Percentiles rank a stretch among this genome's conserved stretches.
Evolutionary conservation across 78 protist genomes (phyloP).

Genomic region (Dictyostelium intermedium): DNA sequence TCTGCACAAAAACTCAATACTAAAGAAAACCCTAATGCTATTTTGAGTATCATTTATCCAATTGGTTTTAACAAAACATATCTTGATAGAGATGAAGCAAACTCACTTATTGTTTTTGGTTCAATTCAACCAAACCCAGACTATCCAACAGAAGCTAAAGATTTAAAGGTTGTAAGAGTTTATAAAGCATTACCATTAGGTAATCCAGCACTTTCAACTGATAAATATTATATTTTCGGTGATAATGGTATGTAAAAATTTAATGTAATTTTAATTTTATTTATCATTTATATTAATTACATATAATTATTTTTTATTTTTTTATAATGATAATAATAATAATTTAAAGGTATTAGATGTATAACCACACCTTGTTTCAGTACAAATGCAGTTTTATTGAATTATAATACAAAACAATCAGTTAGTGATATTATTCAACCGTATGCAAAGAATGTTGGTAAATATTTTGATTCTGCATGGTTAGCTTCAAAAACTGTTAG

Average conservation of each 20-base stretch:
- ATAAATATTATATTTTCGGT: not conserved
- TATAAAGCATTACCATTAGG: conserved; percentile 4
- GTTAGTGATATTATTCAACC: not conserved
- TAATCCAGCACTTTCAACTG: not conserved
- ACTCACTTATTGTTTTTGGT: not conserved
- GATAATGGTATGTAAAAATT: not conserved
- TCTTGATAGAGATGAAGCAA: not conserved
- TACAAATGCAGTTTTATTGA: not conserved
- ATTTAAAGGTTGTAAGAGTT: not conserved
- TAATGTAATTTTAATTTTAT: no score
- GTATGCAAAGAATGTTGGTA: not conserved
- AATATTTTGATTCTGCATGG: not conserved
- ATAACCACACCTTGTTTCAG: not conserved
- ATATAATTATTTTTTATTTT: not conserved
- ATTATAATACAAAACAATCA: not conserved
- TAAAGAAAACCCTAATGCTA: not conserved
- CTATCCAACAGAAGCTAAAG: not conserved
- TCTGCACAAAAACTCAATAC: not conserved
- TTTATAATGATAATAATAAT: no score
- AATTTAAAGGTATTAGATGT: conserved; percentile 15
- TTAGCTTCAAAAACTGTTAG: not conserved
- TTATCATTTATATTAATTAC: not conserved
- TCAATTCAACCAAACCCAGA: not conserved
- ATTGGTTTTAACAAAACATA: not conserved
- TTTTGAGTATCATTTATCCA: not conserved